Evolutionary conservation across 768 basidiomycete genomes (phyloP).

Genomic region (Lentinula detonsa): DNA sequence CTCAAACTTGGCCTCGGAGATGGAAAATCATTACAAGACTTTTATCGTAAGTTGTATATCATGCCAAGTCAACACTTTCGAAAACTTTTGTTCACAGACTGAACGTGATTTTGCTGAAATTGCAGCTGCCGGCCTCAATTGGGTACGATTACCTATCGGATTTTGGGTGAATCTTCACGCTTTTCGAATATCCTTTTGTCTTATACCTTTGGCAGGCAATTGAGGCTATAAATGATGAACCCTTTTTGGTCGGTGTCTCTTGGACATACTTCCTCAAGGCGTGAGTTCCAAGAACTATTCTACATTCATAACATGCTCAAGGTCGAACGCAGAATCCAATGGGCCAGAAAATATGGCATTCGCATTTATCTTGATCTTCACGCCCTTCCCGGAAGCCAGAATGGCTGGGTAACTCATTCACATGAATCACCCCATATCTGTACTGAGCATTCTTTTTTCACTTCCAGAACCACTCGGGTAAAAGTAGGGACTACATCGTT

Average conservation of each 20-base stretch:
- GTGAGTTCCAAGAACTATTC: slow-evolving; percentile 11
- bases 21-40: slow-evolving; percentile 78
- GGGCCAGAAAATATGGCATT: slow-evolving; percentile 92
- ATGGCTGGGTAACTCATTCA: slow-evolving; percentile 58
- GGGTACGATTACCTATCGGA: slow-evolving; percentile 78
- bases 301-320: slow-evolving; percentile 36
- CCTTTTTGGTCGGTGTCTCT: slow-evolving; percentile 69
- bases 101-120: slow-evolving; percentile 89
- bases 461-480: slow-evolving; percentile 50
- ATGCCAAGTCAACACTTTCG: neutral
- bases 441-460: neutral
- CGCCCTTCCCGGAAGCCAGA: slow-evolving; percentile 70
- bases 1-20: slow-evolving; percentile 17
- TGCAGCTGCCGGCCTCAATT: slow-evolving; percentile 84
- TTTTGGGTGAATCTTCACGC: slow-evolving; percentile 57
- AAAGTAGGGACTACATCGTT: slow-evolving; percentile 14
- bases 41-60: slow-evolving; percentile 58
- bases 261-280: slow-evolving; percentile 55
- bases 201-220: neutral
- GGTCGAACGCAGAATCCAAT: slow-evolving; percentile 59
- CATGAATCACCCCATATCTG: neutral
- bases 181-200: slow-evolving; percentile 23
- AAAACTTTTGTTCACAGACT: slow-evolving; percentile 41
- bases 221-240: slow-evolving; percentile 68
- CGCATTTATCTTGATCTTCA: slow-evolving; percentile 84